Evolutionary conservation across 2,329 filamentous ascomycete genomes (phyloP), one percentile per base, ranked within the genome.

Genomic region (Alternaria longipes): DNA sequence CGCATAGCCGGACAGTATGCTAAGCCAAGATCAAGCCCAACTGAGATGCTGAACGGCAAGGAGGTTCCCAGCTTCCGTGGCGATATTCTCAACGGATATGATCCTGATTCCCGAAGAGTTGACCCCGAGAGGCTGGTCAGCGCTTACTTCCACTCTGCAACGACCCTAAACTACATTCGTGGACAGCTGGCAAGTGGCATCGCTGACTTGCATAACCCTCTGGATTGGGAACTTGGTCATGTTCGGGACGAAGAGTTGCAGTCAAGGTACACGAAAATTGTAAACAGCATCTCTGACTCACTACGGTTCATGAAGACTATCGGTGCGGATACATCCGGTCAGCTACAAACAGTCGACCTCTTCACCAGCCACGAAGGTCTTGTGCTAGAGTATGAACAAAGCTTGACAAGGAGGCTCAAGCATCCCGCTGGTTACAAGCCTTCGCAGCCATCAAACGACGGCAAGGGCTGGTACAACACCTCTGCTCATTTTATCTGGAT

Each of bases 401-500:
- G 88, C 52, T 83, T 99, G 44, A 97, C 94, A 2, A 86, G 95
- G 9, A 84, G 88, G 22, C 85, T 96, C 59, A 90, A 88, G 64
- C 87, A 88, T 68, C 90, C 91, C 2, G 77, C 80, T 41, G 82
- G 82, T 61, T 79, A 78, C 71, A 76, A 26, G 63, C 73, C 62
- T 66, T 70, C 54, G 3, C 63, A 62, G 1, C 51, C 61, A 8
- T 76, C 73, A 1, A 61, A 72, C 6, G 78, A 80, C 52, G 77
- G 79, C 16, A 87, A 87, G 73, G 89, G 90, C 73, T 96, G 92
- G 86, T 98, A 96, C 82, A 91, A 97, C 80, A 98, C 94, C 0
- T 97, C 93, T 5, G 92, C 93, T 0, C 95, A 99, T 78, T 98
- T 99, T 83, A 86, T 99, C 78, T 99, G 95, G 95, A 96, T 99